Evolutionary conservation across 352 stramenopile genomes (phyloP).

Genomic region (Pythium apleroticum): DNA sequence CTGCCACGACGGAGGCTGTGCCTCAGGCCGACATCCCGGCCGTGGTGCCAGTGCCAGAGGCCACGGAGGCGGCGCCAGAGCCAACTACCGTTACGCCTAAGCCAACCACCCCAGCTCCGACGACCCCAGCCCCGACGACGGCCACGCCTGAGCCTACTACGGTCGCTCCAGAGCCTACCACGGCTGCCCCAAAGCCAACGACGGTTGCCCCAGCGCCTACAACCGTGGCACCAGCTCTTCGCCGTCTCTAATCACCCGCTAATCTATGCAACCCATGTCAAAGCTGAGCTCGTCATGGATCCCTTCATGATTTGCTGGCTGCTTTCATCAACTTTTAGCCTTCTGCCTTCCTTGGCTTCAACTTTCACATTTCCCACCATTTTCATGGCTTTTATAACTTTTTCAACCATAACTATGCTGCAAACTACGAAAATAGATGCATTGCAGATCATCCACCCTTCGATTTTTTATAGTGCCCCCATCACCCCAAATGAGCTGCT

Average conservation of each 20-base stretch:
- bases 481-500: neutral
- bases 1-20: constrained; percentile 16
- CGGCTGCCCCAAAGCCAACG: constrained; percentile 3
- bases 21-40: constrained; percentile 1
- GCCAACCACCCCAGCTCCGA: neutral
- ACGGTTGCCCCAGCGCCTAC: constrained; percentile 5
- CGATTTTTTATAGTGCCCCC: neutral
- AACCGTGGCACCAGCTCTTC: neutral
- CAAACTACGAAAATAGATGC: no score
- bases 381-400: no score
- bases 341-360: no score
- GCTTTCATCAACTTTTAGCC: no score
- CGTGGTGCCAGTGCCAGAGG: neutral
- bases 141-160: constrained; percentile 4
- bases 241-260: neutral
- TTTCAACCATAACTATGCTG: no score
- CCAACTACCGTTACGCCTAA: constrained; percentile 2
- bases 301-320: no score
- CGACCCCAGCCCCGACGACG: constrained; percentile 4
- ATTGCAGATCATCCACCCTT: neutral
- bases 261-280: no score
- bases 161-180: constrained; percentile 4
- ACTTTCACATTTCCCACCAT: no score
- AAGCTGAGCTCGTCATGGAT: no score
- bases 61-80: neutral